A percentile compares a stretch with the other conserved stretches of the same genome.
phyloP scores from a whole-genome alignment of 257 asterid genomes.

The Eustoma russellianum region DNA sequence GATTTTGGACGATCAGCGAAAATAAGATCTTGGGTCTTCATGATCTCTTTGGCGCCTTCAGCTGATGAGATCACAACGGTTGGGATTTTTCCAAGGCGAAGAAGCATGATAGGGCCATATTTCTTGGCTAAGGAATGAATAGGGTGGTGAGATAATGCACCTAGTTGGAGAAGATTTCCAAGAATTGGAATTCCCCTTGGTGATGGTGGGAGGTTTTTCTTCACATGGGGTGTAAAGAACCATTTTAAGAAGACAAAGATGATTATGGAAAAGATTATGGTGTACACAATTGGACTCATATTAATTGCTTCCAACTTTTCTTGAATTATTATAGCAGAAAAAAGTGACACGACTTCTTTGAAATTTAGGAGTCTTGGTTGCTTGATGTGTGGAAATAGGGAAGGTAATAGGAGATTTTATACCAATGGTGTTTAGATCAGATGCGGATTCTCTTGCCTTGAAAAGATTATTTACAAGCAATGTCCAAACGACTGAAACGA shows the following conservation, averaged over 20 bases:
- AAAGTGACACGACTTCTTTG: too few species aligned
- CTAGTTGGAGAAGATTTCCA: slow-evolving; percentile 49
- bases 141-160: slow-evolving; percentile 25
- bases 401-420: too few species aligned
- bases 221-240: neutral
- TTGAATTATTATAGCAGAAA: too few species aligned
- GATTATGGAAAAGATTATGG: neutral
- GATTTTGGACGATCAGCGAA: slow-evolving; percentile 28
- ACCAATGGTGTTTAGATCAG: too few species aligned
- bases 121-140: slow-evolving; percentile 27
- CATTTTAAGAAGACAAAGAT: slow-evolving; percentile 10
- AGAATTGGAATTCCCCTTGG: slow-evolving; percentile 44
- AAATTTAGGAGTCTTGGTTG: too few species aligned
- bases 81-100: slow-evolving; percentile 35
- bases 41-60: slow-evolving; percentile 35
- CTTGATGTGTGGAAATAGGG: too few species aligned
- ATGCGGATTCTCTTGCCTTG: too few species aligned
- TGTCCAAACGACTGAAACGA: too few species aligned
- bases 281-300: slow-evolving; percentile 1
- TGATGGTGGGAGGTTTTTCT: slow-evolving; percentile 33
- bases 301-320: neutral
- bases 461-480: too few species aligned
- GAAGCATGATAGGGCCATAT: slow-evolving; percentile 44
- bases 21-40: slow-evolving; percentile 42
- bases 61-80: slow-evolving; percentile 39